A percentile compares a stretch with the other conserved stretches of the same genome.
Evolutionary conservation across 2,329 filamentous ascomycete species (phyloP).

Genomic region (Hirsutella thompsonii): DNA sequence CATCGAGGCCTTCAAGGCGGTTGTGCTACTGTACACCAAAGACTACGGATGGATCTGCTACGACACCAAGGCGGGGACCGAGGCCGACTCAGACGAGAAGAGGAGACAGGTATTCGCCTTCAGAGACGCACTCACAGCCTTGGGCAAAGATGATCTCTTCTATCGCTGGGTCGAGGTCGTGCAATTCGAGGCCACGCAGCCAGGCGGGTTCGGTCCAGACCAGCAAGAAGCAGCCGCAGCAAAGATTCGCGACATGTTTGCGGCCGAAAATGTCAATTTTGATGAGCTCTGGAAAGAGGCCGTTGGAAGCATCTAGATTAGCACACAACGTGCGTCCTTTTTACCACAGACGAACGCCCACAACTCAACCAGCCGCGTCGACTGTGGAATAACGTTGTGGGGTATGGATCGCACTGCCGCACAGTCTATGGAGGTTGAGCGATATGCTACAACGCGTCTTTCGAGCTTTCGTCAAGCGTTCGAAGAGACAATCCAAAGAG

Average conservation of each 20-base stretch:
- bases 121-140: slow-evolving; percentile 56
- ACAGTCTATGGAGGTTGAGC: too few species aligned
- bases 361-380: too few species aligned
- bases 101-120: slow-evolving; percentile 69
- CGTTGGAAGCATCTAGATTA: slow-evolving; percentile 19
- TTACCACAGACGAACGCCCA: too few species aligned
- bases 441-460: too few species aligned
- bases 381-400: too few species aligned
- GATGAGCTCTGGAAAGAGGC: slow-evolving; percentile 63
- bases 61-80: slow-evolving; percentile 45
- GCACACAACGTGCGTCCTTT: neutral
- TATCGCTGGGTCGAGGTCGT: slow-evolving; percentile 89
- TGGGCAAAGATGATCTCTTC: slow-evolving; percentile 82
- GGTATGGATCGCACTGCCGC: too few species aligned
- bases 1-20: slow-evolving; percentile 56
- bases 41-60: slow-evolving; percentile 52
- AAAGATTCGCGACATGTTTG: slow-evolving; percentile 66
- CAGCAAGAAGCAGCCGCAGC: slow-evolving; percentile 59
- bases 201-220: slow-evolving; percentile 66
- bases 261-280: slow-evolving; percentile 66
- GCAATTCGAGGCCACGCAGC: slow-evolving; percentile 70
- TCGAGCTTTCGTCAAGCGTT: too few species aligned
- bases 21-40: slow-evolving; percentile 56
- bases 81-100: slow-evolving; percentile 45
- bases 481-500: too few species aligned